Evolutionary conservation across 1,284 basidiomycete species (phyloP), one percentile per base, ranked within the genome.

Genomic region (Ustilago shanxiensis): DNA sequence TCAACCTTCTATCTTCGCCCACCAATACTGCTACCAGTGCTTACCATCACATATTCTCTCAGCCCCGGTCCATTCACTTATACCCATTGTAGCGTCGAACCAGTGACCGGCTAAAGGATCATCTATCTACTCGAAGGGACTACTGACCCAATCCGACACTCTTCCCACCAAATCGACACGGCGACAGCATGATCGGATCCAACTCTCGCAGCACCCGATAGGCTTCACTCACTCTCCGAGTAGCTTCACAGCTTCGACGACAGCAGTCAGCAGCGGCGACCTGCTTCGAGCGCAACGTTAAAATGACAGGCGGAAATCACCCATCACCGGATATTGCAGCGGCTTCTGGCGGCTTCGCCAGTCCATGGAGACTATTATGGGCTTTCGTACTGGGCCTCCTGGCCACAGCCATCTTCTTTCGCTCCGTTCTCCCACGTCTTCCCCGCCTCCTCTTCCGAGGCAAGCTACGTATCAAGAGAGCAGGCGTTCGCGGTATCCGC

Each of bases 391-490:
- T 79, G 39, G 60, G 71, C 16, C 57, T 79, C 5, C 18, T 73
- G 44, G n/a, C 63, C 22, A 66, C 71, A 11, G 66, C 64, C 44
- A 26, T 83, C 69, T 79, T 83, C 69, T 82, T 82, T 49, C 78
- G 79, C 45, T 77, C 79, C 2, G 45, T 81, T 14, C 44, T 83
- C 18, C 81, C 81, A 3, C 78, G 80, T 37, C 62, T 83, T 5
- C 81, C 81, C 8, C 71, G 71, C 8, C 41, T 82, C 41, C 55
- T 83, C 56, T 69, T 82, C 31, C 75, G 81, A 11, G 80, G 81
- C 26, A 69, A 74, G 37, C 63, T 83, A 1, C 76, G 81, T 2
- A 65, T 83, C 45, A 60, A 57, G 20, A 52, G 81, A 44, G 70
- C 63, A 3, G 81, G 81, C 13, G 11, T 82, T 35, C 72, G 80